phyloP scores from a whole-genome alignment of 148 eudicot species.

The Fagopyrum tataricum region DNA sequence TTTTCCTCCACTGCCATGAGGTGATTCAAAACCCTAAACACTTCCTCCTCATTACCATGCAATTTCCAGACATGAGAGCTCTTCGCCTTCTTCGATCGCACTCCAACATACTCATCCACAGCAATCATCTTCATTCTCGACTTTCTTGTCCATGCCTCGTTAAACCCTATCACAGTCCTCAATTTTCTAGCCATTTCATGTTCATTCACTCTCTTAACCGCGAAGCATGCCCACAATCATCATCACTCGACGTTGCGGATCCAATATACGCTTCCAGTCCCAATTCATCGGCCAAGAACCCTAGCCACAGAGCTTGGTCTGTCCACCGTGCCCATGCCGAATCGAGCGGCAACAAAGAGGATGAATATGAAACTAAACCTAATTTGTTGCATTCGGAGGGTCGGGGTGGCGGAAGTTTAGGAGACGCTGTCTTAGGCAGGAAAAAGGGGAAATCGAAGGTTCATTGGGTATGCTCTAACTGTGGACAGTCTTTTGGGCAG shows the following conservation, averaged over 20 bases:
- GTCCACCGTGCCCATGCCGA: constrained; percentile 20
- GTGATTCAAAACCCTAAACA: constrained; percentile 19
- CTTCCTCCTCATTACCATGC: constrained; percentile 22
- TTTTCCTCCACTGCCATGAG: background rate
- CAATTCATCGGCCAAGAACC: background rate
- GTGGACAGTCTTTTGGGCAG: constrained; percentile 67
- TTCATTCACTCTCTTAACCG: constrained; percentile 17
- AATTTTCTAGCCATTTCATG: constrained; percentile 27
- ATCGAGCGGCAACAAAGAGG: constrained; percentile 11
- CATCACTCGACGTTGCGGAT: constrained; percentile 12
- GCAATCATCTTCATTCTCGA: background rate
- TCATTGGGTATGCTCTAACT: constrained; percentile 58
- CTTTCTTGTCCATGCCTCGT: constrained; percentile 10
- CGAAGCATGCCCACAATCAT: constrained; percentile 18
- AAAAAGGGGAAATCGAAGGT: constrained; percentile 48
- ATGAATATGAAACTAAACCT: background rate
- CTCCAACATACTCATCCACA: constrained; percentile 16
- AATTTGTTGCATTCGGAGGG: constrained; percentile 8
- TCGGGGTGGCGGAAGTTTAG: constrained; percentile 8
- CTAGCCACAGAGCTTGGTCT: constrained; percentile 25
- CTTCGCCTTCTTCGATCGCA: constrained; percentile 31
- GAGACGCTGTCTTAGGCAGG: constrained; percentile 21
- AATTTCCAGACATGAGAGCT: constrained; percentile 45
- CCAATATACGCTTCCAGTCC: constrained; percentile 7
- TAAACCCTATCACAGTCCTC: constrained; percentile 18